phyloP scores from a whole-genome alignment of 306 rosid genomes.

The Glycine tomentella region DNA sequence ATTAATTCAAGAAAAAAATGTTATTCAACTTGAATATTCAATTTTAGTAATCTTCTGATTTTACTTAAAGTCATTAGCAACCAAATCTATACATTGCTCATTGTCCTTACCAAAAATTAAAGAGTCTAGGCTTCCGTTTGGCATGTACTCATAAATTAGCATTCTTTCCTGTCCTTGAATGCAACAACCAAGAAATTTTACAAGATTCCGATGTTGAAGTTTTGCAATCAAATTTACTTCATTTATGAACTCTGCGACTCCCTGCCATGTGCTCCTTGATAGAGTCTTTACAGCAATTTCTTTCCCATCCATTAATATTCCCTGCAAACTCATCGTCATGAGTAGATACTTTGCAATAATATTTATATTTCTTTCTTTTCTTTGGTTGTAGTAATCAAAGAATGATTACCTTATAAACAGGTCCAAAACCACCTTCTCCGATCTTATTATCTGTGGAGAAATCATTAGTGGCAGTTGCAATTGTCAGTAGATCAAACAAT shows the following conservation, averaged over 20 bases:
- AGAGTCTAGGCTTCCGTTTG: not conserved
- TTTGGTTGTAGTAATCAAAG: not conserved
- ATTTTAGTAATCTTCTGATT: not conserved
- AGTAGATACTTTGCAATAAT: not conserved
- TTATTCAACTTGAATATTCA: not conserved
- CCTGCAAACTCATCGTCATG: conserved; percentile 24
- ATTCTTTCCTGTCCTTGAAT: not conserved
- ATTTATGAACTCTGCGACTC: conserved; percentile 24
- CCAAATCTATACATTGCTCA: not conserved
- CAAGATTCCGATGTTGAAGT: conserved; percentile 39
- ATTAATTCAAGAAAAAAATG: not conserved
- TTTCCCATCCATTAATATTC: conserved; percentile 34
- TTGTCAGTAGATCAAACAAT: conserved; percentile 11
- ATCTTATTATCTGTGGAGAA: conserved; percentile 5
- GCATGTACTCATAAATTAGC: not conserved
- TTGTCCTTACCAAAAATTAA: not conserved
- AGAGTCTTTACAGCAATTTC: conserved; percentile 56
- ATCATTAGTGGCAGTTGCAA: not conserved
- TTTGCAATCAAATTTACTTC: conserved; percentile 33
- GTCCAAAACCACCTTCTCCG: conserved; percentile 47
- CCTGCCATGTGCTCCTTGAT: conserved; percentile 44
- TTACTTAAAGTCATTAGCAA: not conserved
- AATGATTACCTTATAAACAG: conserved; percentile 47
- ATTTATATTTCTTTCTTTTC: no score
- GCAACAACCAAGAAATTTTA: conserved; percentile 32